Conservation (phyloP, 345 rosid genomes). For the Eucalyptus paniculata region DNA sequence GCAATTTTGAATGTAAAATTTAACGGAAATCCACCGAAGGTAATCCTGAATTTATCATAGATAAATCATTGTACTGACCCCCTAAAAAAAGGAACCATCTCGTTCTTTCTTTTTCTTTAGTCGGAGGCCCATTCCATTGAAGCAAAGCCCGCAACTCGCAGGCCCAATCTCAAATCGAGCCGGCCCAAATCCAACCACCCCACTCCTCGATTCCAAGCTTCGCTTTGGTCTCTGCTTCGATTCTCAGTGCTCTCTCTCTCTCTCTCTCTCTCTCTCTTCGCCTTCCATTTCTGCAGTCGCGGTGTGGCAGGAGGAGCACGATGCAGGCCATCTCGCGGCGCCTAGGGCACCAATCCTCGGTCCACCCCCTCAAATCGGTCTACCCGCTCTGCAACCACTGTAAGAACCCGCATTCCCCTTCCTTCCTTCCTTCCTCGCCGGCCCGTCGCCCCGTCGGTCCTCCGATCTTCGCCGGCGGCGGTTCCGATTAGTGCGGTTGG, state of each 20-base stretch:
- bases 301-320: slow-evolving; percentile 4
- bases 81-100: background rate
- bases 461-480: background rate
- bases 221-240: background rate
- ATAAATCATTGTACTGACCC: too few species aligned
- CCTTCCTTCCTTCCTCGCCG: background rate
- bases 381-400: slow-evolving; percentile 44
- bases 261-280: background rate
- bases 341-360: slow-evolving; percentile 42
- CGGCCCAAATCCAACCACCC: background rate
- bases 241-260: background rate
- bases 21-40: background rate
- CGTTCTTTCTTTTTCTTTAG: background rate
- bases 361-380: slow-evolving; percentile 33
- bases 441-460: background rate
- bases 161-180: background rate
- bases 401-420: slow-evolving; percentile 1
- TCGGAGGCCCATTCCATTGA: background rate
- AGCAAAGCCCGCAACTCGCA: background rate
- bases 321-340: slow-evolving; percentile 75
- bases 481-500: background rate
- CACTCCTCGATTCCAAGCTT: background rate
- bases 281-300: background rate
- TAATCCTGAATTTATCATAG: too few species aligned
- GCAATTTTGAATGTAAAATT: background rate